Conservation (phyloP, 495 filamentous ascomycete species). For the Penicillium samsonianum region DNA sequence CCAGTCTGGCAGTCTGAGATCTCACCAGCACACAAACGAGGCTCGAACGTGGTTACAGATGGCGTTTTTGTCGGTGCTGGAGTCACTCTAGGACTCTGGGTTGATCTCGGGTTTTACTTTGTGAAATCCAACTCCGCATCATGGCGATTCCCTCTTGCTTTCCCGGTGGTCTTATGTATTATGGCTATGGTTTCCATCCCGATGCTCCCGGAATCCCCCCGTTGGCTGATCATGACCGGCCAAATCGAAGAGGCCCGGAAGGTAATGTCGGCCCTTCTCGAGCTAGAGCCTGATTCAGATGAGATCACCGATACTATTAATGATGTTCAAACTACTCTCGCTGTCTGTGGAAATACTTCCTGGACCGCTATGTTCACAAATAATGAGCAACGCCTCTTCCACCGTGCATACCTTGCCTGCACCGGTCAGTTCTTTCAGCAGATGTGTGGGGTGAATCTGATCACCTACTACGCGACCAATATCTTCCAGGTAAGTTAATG, state of each 20-base stretch:
- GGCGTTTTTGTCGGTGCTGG: slow-evolving; percentile 56
- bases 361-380: slow-evolving; percentile 27
- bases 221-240: slow-evolving; percentile 56
- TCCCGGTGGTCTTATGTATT: slow-evolving; percentile 59
- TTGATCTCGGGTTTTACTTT: slow-evolving; percentile 48
- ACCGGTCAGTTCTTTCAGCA: slow-evolving; percentile 52
- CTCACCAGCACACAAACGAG: slow-evolving; percentile 39
- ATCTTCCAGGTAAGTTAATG: slow-evolving; percentile 38
- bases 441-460: slow-evolving; percentile 60
- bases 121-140: slow-evolving; percentile 41
- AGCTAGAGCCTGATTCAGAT: slow-evolving; percentile 25
- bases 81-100: slow-evolving; percentile 44
- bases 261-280: slow-evolving; percentile 32
- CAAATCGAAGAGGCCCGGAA: slow-evolving; percentile 51
- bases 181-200: slow-evolving; percentile 59
- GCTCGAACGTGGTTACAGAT: slow-evolving; percentile 41
- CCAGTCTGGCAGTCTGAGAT: slow-evolving; percentile 56
- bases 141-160: slow-evolving; percentile 51
- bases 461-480: slow-evolving; percentile 60
- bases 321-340: slow-evolving; percentile 38
- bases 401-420: slow-evolving; percentile 32
- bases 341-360: slow-evolving; percentile 6
- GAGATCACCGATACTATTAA: slow-evolving; percentile 32
- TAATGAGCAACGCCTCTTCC: slow-evolving; percentile 25
- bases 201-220: slow-evolving; percentile 61